Evolutionary conservation across 2,329 filamentous ascomycete species (phyloP).

Genomic region (Monilinia aucupariae): DNA sequence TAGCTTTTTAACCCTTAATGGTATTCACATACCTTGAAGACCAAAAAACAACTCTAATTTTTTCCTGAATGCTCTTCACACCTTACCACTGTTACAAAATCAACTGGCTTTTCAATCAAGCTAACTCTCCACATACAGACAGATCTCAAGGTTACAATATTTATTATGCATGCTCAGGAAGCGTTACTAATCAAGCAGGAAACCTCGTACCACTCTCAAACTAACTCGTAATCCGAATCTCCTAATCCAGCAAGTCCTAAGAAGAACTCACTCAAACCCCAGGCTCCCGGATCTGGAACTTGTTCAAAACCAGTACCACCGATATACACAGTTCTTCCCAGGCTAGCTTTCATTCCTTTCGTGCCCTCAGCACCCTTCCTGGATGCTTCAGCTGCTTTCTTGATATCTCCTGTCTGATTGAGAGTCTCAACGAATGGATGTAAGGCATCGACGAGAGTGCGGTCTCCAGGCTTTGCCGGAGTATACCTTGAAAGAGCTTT

Average conservation of each 20-base stretch:
- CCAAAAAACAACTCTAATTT: conserved; percentile 17
- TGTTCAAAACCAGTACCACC: conserved; percentile 68
- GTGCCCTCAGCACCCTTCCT: conserved; percentile 73
- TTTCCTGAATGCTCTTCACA: conserved; percentile 12
- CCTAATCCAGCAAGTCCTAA: conserved; percentile 59
- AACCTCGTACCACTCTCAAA: conserved; percentile 22
- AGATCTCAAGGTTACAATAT: background rate
- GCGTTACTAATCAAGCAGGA: background rate
- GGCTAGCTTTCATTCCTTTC: conserved; percentile 84
- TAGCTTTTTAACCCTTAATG: conserved; percentile 19
- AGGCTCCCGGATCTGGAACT: conserved; percentile 73
- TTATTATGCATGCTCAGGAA: background rate
- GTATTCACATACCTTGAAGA: conserved; percentile 15
- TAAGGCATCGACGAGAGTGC: conserved; percentile 85
- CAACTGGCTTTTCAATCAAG: background rate
- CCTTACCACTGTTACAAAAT: background rate
- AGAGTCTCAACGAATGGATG: conserved; percentile 79
- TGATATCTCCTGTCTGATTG: conserved; percentile 57
- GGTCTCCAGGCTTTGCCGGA: conserved; percentile 80
- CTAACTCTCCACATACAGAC: background rate
- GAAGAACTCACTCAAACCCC: conserved; percentile 73
- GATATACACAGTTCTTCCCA: conserved; percentile 80
- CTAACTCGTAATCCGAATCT: conserved; percentile 33
- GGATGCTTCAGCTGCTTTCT: conserved; percentile 69
- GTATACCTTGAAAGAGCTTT: conserved; percentile 75